Evolutionary conservation across 768 basidiomycete genomes (phyloP), one percentile per base, ranked within the genome.

Genomic region (Lentinula sp.): DNA sequence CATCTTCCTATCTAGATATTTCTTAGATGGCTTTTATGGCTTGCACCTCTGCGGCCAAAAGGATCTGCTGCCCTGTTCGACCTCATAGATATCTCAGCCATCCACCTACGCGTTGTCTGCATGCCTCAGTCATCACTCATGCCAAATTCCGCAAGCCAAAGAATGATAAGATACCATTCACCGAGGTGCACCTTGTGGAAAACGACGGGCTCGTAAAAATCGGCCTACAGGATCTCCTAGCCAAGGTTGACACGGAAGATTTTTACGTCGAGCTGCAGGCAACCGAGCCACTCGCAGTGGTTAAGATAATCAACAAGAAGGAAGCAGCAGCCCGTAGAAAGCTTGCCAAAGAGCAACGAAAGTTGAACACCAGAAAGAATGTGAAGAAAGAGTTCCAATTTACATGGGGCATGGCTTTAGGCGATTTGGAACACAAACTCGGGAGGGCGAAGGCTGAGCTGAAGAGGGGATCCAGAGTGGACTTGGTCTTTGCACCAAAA

Each of bases 351-450:
- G 70, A 67, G 52, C 74, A 75, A 64, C 72, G 70, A 55, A 77
- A 75, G 64, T 74, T 65, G 53, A 64, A 65, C 5, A 66, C 60
- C 43, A 64, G 71, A 49, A 69, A 73, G 56, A 61, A 69, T 21
- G 57, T 68, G 63, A 68, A 74, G 58, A 92, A 91, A 74, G 86
- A 90, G 74, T 75, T 91, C 4, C 87, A 89, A 71, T 67, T 93
- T 50, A 84, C 85, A 11, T 93, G 90, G 88, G 77, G 75, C 2
- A 80, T 85, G 11, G 82, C 74, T 6, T 64, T 69, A 34, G 81
- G 78, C 6, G 92, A 94, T 66, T 66, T 86, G 18, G 76, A 75
- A 40, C 87, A 87, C 70, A 93, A 91, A 70, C 61, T 93, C 37
- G 76, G 74, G 57, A 86, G 85, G 70, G 62, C 37, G 16, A 70